Conservation (phyloP, 106 monocot species). For the Dendrobium huoshanense region DNA sequence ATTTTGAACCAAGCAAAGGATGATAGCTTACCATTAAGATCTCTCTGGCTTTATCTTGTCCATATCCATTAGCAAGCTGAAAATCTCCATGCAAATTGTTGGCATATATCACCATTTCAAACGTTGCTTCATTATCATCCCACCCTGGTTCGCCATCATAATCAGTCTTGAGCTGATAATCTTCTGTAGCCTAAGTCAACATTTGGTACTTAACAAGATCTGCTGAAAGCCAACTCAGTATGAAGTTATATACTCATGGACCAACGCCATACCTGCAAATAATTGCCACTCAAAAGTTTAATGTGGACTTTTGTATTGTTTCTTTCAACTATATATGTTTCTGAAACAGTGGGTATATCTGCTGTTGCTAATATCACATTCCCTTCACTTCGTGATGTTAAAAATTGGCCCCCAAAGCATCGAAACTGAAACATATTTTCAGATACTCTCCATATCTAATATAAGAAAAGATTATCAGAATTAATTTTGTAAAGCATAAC, state of each 20-base stretch:
- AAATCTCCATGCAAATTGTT: slow-evolving; percentile 80
- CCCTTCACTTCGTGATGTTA: slow-evolving; percentile 36
- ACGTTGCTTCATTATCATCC: slow-evolving; percentile 66
- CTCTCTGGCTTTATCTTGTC: slow-evolving; percentile 42
- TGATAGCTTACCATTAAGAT: slow-evolving; percentile 36
- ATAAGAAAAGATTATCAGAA: neutral
- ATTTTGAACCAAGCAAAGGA: slow-evolving; percentile 3
- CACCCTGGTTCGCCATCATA: slow-evolving; percentile 50
- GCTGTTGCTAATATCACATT: slow-evolving; percentile 43
- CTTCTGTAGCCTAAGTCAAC: slow-evolving; percentile 36
- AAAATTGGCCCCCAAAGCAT: slow-evolving; percentile 55
- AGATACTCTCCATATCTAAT: slow-evolving; percentile 74
- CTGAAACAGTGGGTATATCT: slow-evolving; percentile 29
- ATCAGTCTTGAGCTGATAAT: slow-evolving; percentile 47
- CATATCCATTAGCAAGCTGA: slow-evolving; percentile 86
- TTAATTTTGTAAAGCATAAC: neutral
- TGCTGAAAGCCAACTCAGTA: neutral
- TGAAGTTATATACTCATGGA: neutral
- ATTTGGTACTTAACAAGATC: neutral
- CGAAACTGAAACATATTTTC: slow-evolving; percentile 58
- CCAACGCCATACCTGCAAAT: slow-evolving; percentile 43
- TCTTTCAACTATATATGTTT: slow-evolving; percentile 61
- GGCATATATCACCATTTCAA: slow-evolving; percentile 55
- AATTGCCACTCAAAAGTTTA: slow-evolving; percentile 43
- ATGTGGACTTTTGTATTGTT: slow-evolving; percentile 53